Conservation (phyloP, 164 flowering plant genomes). For the Nelumbo lutea region DNA sequence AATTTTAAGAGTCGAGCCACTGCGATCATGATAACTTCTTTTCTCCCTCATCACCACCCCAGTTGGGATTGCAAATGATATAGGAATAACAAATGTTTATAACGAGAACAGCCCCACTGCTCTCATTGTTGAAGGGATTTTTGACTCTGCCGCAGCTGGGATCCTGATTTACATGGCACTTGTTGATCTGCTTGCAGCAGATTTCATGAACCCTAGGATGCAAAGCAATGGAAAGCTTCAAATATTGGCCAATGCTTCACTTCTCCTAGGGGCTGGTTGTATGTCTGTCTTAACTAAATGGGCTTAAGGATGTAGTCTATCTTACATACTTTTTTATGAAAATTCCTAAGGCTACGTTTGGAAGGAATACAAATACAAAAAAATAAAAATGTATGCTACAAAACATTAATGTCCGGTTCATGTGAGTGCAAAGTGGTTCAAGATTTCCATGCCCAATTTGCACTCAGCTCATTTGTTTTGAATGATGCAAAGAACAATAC, state of each 20-base stretch:
- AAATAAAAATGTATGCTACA: too few relatives aligned
- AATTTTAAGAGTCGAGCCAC: background rate
- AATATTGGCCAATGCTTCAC: background rate
- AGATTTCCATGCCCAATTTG: too few relatives aligned
- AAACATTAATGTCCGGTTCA: too few relatives aligned
- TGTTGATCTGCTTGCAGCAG: conserved; percentile 8
- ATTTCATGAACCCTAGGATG: conserved; percentile 5
- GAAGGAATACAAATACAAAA: too few relatives aligned
- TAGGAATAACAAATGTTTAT: conserved; percentile 11
- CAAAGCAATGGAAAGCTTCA: conserved; percentile 4
- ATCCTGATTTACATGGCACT: conserved; percentile 11
- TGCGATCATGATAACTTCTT: background rate
- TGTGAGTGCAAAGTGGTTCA: too few relatives aligned
- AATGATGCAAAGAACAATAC: too few relatives aligned
- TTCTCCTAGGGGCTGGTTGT: background rate
- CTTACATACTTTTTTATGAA: too few relatives aligned
- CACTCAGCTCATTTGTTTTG: too few relatives aligned
- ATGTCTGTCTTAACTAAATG: background rate
- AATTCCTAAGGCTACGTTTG: too few relatives aligned
- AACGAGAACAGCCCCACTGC: conserved; percentile 12
- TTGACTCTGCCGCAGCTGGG: conserved; percentile 5
- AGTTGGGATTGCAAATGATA: conserved; percentile 15
- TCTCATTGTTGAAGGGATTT: conserved; percentile 8
- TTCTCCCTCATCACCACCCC: conserved; percentile 6
- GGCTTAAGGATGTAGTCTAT: background rate